Conservation (phyloP, 345 rosid genomes). For the Stellera chamaejasme region DNA sequence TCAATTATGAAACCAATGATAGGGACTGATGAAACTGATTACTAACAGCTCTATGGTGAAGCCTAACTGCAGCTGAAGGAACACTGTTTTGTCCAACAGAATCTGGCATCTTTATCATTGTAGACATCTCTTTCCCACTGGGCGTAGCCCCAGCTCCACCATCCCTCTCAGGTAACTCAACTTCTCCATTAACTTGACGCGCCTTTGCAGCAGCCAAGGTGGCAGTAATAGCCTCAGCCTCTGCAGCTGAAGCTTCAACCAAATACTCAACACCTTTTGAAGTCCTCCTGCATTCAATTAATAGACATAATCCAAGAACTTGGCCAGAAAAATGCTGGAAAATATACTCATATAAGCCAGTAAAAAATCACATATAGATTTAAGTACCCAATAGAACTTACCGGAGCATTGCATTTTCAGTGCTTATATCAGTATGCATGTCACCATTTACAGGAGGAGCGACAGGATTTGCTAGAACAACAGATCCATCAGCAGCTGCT, state of each 20-base stretch:
- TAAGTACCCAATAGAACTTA: slow-evolving; percentile 20
- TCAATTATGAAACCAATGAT: slow-evolving; percentile 11
- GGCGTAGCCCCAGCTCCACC: slow-evolving; percentile 78
- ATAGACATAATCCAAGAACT: not conserved
- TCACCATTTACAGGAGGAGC: slow-evolving; percentile 85
- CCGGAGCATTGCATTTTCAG: slow-evolving; percentile 79
- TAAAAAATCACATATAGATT: slow-evolving; percentile 4
- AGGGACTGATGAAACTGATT: slow-evolving; percentile 11
- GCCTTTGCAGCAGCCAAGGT: slow-evolving; percentile 93
- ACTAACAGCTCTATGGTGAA: slow-evolving; percentile 89
- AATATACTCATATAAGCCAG: slow-evolving; percentile 1
- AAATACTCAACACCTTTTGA: slow-evolving; percentile 82
- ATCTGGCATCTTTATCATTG: slow-evolving; percentile 55
- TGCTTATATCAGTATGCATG: slow-evolving; percentile 75
- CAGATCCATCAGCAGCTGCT: slow-evolving; percentile 64
- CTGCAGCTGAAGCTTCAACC: slow-evolving; percentile 91
- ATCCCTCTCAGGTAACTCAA: slow-evolving; percentile 77
- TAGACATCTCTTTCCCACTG: slow-evolving; percentile 54
- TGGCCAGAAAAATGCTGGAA: not conserved
- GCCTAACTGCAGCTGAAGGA: slow-evolving; percentile 62
- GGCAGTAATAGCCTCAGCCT: slow-evolving; percentile 91
- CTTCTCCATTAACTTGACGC: slow-evolving; percentile 78
- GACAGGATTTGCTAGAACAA: slow-evolving; percentile 77
- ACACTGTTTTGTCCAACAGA: slow-evolving; percentile 43
- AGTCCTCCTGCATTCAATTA: slow-evolving; percentile 43